Evolutionary conservation across 2,329 filamentous ascomycete genomes (phyloP).

Genomic region (Albifimbria verrucaria): DNA sequence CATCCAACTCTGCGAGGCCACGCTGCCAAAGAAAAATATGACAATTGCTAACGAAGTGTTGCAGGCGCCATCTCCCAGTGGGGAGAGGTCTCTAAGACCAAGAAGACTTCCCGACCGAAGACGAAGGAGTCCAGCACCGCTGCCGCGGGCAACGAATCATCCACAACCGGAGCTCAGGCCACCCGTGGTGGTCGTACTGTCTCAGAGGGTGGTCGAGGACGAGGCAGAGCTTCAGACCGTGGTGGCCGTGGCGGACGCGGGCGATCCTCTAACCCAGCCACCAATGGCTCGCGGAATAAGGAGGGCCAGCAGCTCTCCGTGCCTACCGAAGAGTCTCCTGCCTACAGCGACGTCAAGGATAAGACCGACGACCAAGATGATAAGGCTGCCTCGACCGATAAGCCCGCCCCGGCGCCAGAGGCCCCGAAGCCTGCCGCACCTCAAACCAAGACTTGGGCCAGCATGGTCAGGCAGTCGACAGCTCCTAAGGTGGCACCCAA

Average conservation of each 20-base stretch:
- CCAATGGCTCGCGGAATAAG: slow-evolving; percentile 61
- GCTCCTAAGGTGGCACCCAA: slow-evolving; percentile 56
- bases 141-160: slow-evolving; percentile 44
- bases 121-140: slow-evolving; percentile 59
- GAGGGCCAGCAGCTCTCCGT: slow-evolving; percentile 56
- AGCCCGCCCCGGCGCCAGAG: slow-evolving; percentile 31
- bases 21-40: too few species aligned
- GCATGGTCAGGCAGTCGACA: slow-evolving; percentile 64
- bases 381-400: slow-evolving; percentile 26
- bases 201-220: slow-evolving; percentile 59
- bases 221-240: slow-evolving; percentile 60
- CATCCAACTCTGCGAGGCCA: too few species aligned
- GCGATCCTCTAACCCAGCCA: slow-evolving; percentile 53
- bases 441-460: slow-evolving; percentile 66
- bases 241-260: slow-evolving; percentile 62
- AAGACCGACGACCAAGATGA: slow-evolving; percentile 30
- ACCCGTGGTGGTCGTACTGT: slow-evolving; percentile 60
- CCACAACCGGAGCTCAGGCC: slow-evolving; percentile 41
- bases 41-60: slow-evolving; percentile 23
- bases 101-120: slow-evolving; percentile 75
- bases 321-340: slow-evolving; percentile 65
- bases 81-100: slow-evolving; percentile 77
- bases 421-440: slow-evolving; percentile 35
- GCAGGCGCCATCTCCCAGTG: slow-evolving; percentile 80
- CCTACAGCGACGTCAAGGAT: slow-evolving; percentile 42